Percentiles rank a stretch among this genome's conserved stretches.
Evolutionary conservation across 139 green algal genomes (phyloP).

Genomic region (Yamagishiella unicocca): DNA sequence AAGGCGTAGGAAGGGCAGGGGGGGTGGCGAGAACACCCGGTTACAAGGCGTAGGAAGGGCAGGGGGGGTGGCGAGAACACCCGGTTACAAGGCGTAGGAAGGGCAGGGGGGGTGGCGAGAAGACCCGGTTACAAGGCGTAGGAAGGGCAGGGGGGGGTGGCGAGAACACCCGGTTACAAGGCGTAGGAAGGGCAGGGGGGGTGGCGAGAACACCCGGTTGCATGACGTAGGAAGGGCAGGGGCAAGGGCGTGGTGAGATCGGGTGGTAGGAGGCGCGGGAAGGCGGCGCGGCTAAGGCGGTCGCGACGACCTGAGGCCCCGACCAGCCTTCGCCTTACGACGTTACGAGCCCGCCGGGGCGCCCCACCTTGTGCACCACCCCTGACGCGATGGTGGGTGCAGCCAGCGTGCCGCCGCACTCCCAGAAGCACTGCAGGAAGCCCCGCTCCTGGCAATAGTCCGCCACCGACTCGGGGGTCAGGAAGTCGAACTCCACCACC

Average conservation of each 20-base stretch:
- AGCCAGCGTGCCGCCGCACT: conserved; percentile 96
- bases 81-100: neutral
- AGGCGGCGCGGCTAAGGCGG: too few species aligned
- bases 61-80: neutral
- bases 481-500: conserved; percentile 98
- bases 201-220: neutral
- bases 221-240: too few species aligned
- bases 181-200: neutral
- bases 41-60: too few species aligned
- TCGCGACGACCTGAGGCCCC: too few species aligned
- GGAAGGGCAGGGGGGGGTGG: neutral
- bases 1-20: too few species aligned
- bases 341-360: too few species aligned
- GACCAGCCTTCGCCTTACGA: too few species aligned
- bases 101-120: neutral
- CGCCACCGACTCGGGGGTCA: conserved; percentile 87
- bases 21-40: too few species aligned
- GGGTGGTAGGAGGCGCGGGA: neutral
- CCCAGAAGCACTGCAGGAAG: conserved; percentile 96
- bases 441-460: conserved; percentile 93
- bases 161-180: too few species aligned
- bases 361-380: conserved; percentile 92
- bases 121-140: neutral
- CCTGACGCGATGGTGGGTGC: conserved; percentile 91
- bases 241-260: neutral